Conservation (phyloP, 805 yeast genomes). For the Cephaloascus albidus region DNA sequence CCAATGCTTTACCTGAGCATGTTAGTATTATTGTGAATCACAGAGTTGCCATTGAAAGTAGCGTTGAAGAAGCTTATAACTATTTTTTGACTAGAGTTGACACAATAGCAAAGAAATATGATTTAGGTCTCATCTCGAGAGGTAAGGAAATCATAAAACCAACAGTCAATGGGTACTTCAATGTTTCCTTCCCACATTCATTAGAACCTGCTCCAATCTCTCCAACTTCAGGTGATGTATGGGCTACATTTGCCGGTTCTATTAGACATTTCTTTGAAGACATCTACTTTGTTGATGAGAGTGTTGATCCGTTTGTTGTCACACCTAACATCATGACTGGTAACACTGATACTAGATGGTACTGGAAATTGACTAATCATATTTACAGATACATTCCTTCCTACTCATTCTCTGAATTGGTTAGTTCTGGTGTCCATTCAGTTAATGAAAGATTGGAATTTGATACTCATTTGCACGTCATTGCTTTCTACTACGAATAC, state of each 20-base stretch:
- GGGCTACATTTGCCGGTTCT: constrained; percentile 26
- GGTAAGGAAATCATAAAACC: constrained; percentile 11
- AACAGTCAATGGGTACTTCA: constrained; percentile 8
- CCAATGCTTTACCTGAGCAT: constrained; percentile 28
- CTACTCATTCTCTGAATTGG: constrained; percentile 7
- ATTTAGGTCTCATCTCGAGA: constrained; percentile 11
- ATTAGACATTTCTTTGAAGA: constrained; percentile 28
- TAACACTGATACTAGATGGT: constrained; percentile 30
- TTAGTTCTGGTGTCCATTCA: constrained; percentile 20
- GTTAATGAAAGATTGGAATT: constrained; percentile 16
- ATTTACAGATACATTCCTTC: constrained; percentile 26
- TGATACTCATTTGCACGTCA: neutral
- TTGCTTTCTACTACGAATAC: constrained; percentile 9
- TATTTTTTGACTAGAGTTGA: constrained; percentile 13
- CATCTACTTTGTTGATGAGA: constrained; percentile 11
- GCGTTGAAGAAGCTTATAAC: constrained; percentile 12
- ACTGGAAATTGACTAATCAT: constrained; percentile 26
- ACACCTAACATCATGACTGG: constrained; percentile 27
- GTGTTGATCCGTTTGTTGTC: constrained; percentile 15
- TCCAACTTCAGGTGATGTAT: constrained; percentile 18
- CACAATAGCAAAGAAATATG: constrained; percentile 16
- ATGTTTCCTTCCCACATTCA: constrained; percentile 7
- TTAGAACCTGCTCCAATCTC: constrained; percentile 25
- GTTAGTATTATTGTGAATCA: constrained; percentile 21
- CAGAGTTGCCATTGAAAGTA: constrained; percentile 21